Evolutionary conservation across 2,329 filamentous ascomycete genomes (phyloP), one percentile per base, ranked within the genome.

Genomic region (Fusarium subtropicale): DNA sequence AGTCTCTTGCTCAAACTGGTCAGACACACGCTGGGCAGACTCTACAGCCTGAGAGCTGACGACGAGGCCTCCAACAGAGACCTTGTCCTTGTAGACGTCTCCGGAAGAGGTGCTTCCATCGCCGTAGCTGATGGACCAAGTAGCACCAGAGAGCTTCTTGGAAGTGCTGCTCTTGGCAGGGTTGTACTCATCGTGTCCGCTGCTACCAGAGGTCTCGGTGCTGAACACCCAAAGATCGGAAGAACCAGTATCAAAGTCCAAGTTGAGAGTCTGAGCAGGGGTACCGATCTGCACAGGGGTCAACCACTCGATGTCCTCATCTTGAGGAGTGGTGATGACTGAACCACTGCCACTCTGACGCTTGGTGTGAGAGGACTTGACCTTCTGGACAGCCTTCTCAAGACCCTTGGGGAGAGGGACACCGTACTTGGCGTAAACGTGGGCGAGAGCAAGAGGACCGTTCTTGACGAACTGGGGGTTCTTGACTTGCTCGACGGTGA

Each of bases 171-270:
- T 83, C 50, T 78, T 76, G 26, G 60, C 64, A 2, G 82, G 79
- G 47, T 80, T 71, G 61, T 81, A 85, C n/a, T 79, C 53, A 7
- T 76, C 72, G 47, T 84, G 82, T 0, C 80, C 81, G 18, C 76
- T 75, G 13, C 80, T 73, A 30, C 81, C 74, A 36, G 81, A 82
- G 50, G 81, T 79, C 60, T 65, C 60, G 28, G 82, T 79, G 56
- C 80, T 82, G 69, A 84, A 84, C 2, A 85, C 83, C 83, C 83
- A 84, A 26, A 84, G 75, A 58, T 85, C 82, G 13, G 81, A 80
- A 4, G 81, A 84, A 1, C 82, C 82, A 2, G 83, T 84, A 60
- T 84, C 82, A 47, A 84, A 81, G 68, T 83, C 79, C 50, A 84
- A 71, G 36, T 80, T 78, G 48, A 84, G 73, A 1, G 78, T 81